Percentiles rank a stretch among this genome's conserved stretches.
Evolutionary conservation across 1,284 basidiomycete genomes (phyloP).

Genomic region (Ganoderma multipileum): DNA sequence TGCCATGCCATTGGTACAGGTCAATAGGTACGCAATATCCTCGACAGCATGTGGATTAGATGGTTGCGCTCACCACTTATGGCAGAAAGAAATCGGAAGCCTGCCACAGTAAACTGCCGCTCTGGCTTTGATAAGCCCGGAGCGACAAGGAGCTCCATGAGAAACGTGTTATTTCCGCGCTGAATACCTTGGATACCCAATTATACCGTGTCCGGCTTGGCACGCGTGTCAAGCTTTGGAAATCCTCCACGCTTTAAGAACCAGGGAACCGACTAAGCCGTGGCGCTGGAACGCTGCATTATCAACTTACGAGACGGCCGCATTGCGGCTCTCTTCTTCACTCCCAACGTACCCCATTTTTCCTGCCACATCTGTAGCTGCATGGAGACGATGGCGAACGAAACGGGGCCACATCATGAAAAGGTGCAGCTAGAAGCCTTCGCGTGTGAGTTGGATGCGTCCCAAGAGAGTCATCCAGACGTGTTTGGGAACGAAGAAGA

Average conservation of each 20-base stretch:
- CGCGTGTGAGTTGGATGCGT: background rate
- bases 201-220: background rate
- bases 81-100: background rate
- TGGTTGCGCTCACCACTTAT: background rate
- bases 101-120: background rate
- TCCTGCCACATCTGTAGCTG: background rate
- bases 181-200: background rate
- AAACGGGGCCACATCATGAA: background rate
- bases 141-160: background rate
- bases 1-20: no score
- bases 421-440: background rate
- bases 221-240: background rate
- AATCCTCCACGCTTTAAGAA: background rate
- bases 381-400: background rate
- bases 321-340: background rate
- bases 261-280: background rate
- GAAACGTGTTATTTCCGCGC: background rate
- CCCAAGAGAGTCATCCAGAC: constrained; percentile 24
- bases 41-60: no score
- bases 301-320: background rate
- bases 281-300: background rate
- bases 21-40: background rate
- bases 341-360: background rate
- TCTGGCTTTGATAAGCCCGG: background rate
- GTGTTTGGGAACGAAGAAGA: constrained; percentile 45